Evolutionary conservation across 1,284 basidiomycete genomes (phyloP).

Genomic region (Sporisorium reilianum): DNA sequence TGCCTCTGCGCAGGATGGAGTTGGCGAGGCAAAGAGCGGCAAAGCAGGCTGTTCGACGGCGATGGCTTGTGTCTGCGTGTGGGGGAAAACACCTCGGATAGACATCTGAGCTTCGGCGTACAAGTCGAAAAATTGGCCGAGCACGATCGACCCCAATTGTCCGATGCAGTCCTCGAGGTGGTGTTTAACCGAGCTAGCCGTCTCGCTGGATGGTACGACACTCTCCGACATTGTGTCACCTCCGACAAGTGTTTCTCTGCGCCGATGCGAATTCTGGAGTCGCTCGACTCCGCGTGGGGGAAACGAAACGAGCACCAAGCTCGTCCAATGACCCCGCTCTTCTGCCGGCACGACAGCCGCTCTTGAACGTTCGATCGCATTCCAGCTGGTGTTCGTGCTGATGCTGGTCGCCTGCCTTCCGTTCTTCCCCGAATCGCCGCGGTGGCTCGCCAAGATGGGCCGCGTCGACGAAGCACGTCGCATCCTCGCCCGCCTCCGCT

Average conservation of each 20-base stretch:
- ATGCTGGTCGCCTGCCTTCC: conserved; percentile 23
- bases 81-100: not conserved
- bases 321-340: not conserved
- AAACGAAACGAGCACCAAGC: not conserved
- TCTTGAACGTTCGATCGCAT: too few relatives aligned
- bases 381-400: conserved; percentile 32
- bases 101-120: not conserved
- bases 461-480: conserved; percentile 33
- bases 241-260: not conserved
- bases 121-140: conserved; percentile 1
- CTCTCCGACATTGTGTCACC: too few relatives aligned
- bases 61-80: not conserved
- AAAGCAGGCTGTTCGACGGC: not conserved
- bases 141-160: not conserved
- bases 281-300: not conserved
- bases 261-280: not conserved
- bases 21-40: not conserved
- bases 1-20: not conserved
- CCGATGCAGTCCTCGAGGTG: not conserved
- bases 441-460: conserved; percentile 41
- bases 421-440: conserved; percentile 34
- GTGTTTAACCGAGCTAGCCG: not conserved
- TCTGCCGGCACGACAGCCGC: not conserved
- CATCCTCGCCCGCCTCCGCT: conserved; percentile 23
- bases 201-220: not conserved